Evolutionary conservation across 192 early-diverging fungal species (phyloP).

Genomic region (Podila horticola): DNA sequence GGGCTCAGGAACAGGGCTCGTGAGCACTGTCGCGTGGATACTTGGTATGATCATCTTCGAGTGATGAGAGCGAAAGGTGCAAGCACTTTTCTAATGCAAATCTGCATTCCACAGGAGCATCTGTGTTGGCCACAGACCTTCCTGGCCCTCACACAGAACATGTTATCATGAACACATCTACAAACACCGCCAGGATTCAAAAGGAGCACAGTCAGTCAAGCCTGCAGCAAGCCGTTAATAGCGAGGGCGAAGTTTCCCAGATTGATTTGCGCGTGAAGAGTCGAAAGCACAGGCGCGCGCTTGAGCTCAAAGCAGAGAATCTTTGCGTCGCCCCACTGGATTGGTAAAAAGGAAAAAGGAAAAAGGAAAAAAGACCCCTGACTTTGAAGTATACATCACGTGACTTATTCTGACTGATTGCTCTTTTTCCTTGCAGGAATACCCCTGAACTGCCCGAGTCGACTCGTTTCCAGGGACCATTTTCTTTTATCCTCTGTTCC

Average conservation of each 20-base stretch:
- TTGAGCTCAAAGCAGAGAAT: conserved; percentile 12
- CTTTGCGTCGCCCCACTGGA: conserved; percentile 37
- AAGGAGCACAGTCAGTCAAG: conserved; percentile 5
- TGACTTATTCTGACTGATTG: background rate
- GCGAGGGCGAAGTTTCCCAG: background rate
- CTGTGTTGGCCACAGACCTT: conserved; percentile 40
- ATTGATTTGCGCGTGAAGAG: background rate
- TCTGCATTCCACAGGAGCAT: conserved; percentile 16
- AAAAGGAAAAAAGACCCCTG: background rate
- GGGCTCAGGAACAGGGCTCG: conserved; percentile 49
- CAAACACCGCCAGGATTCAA: conserved; percentile 15
- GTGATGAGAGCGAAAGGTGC: too few species aligned
- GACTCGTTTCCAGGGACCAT: conserved; percentile 26
- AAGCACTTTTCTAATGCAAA: too few species aligned
- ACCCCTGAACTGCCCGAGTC: conserved; percentile 18
- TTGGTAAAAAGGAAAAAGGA: conserved; percentile 35
- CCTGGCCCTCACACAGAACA: conserved; percentile 38
- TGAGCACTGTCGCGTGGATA: conserved; percentile 47
- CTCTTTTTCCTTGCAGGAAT: conserved; percentile 9
- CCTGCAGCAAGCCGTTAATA: background rate
- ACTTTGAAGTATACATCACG: background rate
- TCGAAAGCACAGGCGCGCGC: conserved; percentile 1
- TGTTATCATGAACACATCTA: conserved; percentile 17
- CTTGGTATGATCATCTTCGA: conserved; percentile 14
- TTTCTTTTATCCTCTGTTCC: conserved; percentile 40